Conservation (phyloP, 176 grass and related monocot genomes). For the Aegilops tauschii region DNA sequence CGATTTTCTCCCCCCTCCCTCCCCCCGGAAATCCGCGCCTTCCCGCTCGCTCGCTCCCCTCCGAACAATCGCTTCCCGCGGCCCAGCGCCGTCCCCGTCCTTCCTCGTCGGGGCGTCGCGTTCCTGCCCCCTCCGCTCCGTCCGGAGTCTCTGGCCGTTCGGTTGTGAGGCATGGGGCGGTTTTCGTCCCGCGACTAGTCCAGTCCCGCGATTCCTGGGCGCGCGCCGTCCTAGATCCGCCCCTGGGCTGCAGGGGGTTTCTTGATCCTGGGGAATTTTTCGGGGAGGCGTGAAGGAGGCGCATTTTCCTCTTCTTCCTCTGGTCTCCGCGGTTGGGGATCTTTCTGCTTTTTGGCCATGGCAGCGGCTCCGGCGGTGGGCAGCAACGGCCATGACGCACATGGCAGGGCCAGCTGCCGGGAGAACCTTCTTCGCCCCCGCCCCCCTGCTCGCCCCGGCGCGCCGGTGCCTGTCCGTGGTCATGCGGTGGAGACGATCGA, state of each 20-base stretch:
- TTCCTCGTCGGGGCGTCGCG: neutral
- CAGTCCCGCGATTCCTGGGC: neutral
- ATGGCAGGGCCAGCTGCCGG: neutral
- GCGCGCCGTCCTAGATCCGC: neutral
- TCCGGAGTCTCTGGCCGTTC: neutral
- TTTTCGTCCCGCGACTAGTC: neutral
- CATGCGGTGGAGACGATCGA: neutral
- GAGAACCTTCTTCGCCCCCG: neutral
- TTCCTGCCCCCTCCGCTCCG: neutral
- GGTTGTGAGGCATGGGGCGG: neutral
- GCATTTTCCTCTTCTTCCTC: neutral
- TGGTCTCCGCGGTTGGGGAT: neutral
- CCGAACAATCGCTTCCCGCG: neutral
- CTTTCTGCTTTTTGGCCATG: slow-evolving; percentile 11
- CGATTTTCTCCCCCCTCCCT: neutral
- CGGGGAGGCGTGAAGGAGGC: neutral
- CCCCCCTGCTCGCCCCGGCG: neutral
- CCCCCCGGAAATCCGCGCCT: neutral
- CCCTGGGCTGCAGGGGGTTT: neutral
- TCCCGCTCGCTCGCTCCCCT: neutral
- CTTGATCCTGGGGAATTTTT: slow-evolving; percentile 1
- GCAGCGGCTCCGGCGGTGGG: neutral
- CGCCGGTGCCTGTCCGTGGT: neutral
- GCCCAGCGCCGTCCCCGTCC: neutral
- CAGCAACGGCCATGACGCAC: neutral